These are phyloP conservation scores for Neofusicoccum laricinum DNA, from an alignment of 2,329 filamentous ascomycete species.

Conservation along the genomic window DNA sequence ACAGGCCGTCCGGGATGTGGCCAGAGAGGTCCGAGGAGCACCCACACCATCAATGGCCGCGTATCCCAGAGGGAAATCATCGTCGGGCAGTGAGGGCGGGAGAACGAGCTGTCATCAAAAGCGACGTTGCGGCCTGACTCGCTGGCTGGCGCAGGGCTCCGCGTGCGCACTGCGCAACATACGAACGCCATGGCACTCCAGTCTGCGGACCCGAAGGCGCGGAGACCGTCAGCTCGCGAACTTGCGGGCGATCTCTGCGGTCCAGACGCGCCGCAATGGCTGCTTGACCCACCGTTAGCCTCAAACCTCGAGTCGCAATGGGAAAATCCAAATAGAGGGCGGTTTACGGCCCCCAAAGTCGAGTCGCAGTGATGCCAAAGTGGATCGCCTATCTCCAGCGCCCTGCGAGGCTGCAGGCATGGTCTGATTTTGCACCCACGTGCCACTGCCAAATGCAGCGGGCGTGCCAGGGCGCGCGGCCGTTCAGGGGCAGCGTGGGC, in stretches of 20 bases:
- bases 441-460: slow-evolving; percentile 7
- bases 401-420: not conserved
- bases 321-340: not conserved
- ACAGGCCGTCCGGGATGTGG: not conserved
- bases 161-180: slow-evolving; percentile 10
- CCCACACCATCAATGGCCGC: not conserved
- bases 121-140: slow-evolving; percentile 3
- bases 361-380: not conserved
- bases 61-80: not conserved
- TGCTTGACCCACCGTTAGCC: not conserved
- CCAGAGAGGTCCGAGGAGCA: not conserved
- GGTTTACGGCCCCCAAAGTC: not conserved
- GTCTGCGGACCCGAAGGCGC: not conserved
- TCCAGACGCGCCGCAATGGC: not conserved
- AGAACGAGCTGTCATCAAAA: not conserved
- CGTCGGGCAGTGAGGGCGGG: not conserved
- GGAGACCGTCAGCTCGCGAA: slow-evolving; percentile 4
- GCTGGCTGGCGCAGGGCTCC: not conserved
- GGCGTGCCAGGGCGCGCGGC: not conserved
- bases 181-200: slow-evolving; percentile 6
- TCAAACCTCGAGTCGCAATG: slow-evolving; percentile 6
- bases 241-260: slow-evolving; percentile 1
- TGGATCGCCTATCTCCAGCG: not conserved
- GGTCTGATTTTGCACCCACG: not conserved
- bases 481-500: not conserved